phyloP scores from a whole-genome alignment of 495 filamentous ascomycete genomes.

The Hypoxylon rickii region DNA sequence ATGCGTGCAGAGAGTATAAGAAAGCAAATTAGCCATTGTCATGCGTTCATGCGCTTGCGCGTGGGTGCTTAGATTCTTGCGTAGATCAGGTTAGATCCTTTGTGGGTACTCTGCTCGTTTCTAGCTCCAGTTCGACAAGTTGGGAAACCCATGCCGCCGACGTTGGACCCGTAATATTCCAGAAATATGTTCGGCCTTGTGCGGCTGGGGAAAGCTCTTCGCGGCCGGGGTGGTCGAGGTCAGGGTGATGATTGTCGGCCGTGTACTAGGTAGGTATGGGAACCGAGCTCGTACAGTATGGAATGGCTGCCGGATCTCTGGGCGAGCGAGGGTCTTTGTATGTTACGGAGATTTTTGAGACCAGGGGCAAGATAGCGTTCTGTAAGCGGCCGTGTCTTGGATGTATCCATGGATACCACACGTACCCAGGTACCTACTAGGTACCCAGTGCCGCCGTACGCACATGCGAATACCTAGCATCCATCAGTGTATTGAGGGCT shows the following conservation, averaged over 20 bases:
- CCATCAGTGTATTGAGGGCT: slow-evolving; percentile 13
- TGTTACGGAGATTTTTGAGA: slow-evolving; percentile 31
- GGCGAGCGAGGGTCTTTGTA: slow-evolving; percentile 23
- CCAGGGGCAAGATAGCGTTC: slow-evolving; percentile 21
- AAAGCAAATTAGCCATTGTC: slow-evolving; percentile 33
- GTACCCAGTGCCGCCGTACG: background rate
- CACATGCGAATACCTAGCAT: too few relatives aligned
- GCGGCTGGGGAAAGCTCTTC: slow-evolving; percentile 7
- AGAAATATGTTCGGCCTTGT: slow-evolving; percentile 1
- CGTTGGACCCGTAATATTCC: slow-evolving; percentile 10
- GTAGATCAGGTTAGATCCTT: slow-evolving; percentile 34
- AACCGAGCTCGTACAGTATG: slow-evolving; percentile 11
- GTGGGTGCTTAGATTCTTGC: slow-evolving; percentile 15
- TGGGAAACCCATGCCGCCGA: too few relatives aligned
- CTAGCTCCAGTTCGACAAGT: too few relatives aligned
- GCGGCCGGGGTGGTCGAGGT: background rate
- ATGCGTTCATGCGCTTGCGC: slow-evolving; percentile 34
- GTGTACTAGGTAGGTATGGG: too few relatives aligned
- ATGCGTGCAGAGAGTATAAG: slow-evolving; percentile 19
- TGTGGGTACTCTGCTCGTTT: slow-evolving; percentile 22
- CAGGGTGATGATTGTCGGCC: slow-evolving; percentile 9
- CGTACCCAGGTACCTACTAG: background rate
- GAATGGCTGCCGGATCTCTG: slow-evolving; percentile 34
- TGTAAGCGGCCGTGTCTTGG: slow-evolving; percentile 7
- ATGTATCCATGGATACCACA: background rate